phyloP scores from a whole-genome alignment of 257 asterid genomes.

The Henckelia pumila region DNA sequence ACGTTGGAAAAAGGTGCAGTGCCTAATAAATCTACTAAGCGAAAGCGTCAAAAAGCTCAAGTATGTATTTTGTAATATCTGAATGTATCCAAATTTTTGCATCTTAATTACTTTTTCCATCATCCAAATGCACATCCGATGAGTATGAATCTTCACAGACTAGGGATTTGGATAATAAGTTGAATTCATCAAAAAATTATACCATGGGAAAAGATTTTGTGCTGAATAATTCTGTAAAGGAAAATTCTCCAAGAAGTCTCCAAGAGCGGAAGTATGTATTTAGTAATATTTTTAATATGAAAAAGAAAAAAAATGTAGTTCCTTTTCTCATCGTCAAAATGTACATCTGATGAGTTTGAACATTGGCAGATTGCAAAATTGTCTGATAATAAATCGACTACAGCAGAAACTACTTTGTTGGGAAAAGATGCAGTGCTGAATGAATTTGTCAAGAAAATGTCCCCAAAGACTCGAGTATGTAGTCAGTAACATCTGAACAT shows the following conservation, averaged over 20 bases:
- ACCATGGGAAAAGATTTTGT: conserved; percentile 2
- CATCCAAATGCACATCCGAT: not conserved
- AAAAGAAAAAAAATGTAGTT: no score
- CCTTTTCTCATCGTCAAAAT: no score
- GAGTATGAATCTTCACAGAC: conserved; percentile 18
- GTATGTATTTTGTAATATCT: not conserved
- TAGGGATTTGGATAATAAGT: not conserved
- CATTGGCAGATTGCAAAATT: conserved; percentile 18
- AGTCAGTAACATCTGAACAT: not conserved
- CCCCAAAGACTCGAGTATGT: no score
- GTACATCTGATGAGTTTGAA: conserved; percentile 1
- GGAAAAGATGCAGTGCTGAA: conserved; percentile 3
- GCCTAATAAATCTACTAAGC: not conserved
- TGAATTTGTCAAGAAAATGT: no score
- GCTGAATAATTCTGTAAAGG: no score
- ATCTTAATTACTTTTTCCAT: no score
- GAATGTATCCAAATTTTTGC: not conserved
- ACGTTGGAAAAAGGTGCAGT: not conserved
- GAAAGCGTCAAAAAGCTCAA: not conserved
- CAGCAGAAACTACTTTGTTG: not conserved
- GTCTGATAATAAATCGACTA: not conserved
- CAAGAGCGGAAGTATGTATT: no score
- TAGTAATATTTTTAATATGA: no score
- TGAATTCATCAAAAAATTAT: not conserved
- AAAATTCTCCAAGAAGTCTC: no score